phyloP scores from a whole-genome alignment of 192 early-diverging fungal species.

The Ramicandelaber brevisporus region DNA sequence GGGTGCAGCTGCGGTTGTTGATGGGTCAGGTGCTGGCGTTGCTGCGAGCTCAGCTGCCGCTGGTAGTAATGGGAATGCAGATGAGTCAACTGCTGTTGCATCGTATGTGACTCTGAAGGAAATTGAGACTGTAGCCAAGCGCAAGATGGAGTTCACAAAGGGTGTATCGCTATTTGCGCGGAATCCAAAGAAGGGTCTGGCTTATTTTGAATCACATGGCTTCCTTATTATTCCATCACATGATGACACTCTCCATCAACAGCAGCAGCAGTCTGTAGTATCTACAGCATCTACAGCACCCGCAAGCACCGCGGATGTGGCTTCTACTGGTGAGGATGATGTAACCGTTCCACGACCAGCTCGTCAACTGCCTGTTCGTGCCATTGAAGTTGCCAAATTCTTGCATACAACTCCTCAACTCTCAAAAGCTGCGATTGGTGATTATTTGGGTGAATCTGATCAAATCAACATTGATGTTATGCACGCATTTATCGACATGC shows the following conservation, averaged over 20 bases:
- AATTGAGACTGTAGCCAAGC: constrained; percentile 9
- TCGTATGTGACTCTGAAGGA: constrained; percentile 9
- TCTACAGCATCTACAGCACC: too few species aligned
- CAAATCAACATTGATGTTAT: constrained; percentile 66
- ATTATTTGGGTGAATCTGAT: constrained; percentile 66
- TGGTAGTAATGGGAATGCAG: not conserved
- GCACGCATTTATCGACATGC: constrained; percentile 52
- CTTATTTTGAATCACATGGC: constrained; percentile 36
- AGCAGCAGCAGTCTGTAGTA: too few species aligned
- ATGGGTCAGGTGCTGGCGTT: constrained; percentile 11
- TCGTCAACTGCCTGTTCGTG: too few species aligned
- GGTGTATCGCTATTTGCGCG: constrained; percentile 68
- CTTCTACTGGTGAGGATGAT: too few species aligned
- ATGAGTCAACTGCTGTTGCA: not conserved
- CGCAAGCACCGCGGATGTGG: too few species aligned
- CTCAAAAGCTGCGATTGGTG: constrained; percentile 67
- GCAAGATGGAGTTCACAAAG: constrained; percentile 56
- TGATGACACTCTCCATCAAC: constrained; percentile 6
- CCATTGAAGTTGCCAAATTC: constrained; percentile 60
- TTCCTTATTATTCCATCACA: constrained; percentile 7
- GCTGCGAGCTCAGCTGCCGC: not conserved
- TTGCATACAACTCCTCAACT: constrained; percentile 58
- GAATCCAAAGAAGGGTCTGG: constrained; percentile 62
- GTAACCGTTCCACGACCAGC: not conserved
- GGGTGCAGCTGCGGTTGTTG: constrained; percentile 11